Percentiles rank a stretch among this genome's conserved stretches.
These are phyloP conservation scores for Pseudopediastrum boryanum DNA, from an alignment of 139 green algal genomes.

Conservation along the genomic window DNA sequence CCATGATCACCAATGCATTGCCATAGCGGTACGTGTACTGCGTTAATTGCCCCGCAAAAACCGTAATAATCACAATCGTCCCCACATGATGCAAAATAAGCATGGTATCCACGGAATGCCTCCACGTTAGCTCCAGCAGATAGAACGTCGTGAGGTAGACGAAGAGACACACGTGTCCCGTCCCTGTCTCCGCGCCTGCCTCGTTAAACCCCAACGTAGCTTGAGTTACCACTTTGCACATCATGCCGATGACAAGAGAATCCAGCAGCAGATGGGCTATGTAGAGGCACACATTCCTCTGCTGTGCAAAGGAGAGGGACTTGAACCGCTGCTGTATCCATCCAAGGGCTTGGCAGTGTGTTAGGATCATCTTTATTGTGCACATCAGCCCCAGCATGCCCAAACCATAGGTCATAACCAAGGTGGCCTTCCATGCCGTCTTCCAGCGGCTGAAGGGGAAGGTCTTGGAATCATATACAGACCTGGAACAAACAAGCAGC, in stretches of 20 bases:
- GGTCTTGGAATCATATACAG: not conserved
- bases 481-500: not conserved
- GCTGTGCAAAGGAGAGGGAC: not conserved
- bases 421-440: not conserved
- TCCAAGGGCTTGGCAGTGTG: not conserved
- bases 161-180: constrained; percentile 10
- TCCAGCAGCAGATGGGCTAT: constrained; percentile 31
- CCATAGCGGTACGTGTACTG: not conserved
- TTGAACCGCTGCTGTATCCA: not conserved
- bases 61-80: constrained; percentile 15
- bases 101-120: constrained; percentile 25
- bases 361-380: not conserved
- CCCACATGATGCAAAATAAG: constrained; percentile 24
- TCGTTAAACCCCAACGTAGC: constrained; percentile 19
- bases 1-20: constrained; percentile 25
- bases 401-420: not conserved
- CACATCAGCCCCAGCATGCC: not conserved
- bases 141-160: constrained; percentile 22
- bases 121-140: constrained; percentile 26
- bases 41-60: constrained; percentile 19
- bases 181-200: not conserved
- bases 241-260: not conserved
- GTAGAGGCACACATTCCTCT: constrained; percentile 31
- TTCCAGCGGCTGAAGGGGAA: not conserved
- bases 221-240: not conserved